Base-by-base conservation (phyloP, 2,329 filamentous ascomycete species). In the Claviceps cyperi region DNA sequence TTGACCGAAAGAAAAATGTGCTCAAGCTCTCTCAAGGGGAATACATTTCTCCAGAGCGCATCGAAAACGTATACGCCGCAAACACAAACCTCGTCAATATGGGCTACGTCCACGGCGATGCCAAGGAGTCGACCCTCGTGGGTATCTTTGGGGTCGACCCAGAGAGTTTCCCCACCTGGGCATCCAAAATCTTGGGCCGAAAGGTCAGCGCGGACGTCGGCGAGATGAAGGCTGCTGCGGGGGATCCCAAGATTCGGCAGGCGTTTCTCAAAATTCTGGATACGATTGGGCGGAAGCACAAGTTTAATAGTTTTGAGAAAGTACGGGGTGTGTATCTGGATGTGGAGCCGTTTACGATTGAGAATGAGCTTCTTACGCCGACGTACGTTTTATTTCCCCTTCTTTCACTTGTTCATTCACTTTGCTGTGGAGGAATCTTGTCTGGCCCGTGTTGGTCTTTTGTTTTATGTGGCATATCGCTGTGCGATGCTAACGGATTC, bases 1-100 rank as follows among this genome's bases (percentile, higher is more conserved):
- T 98, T 60, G 92, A 98, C 68, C 89, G 92, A 60, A 84, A 89
- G 70, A 98, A 98, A 84, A 97, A 97, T 69, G 87, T 98, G n/a
- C 80, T 98, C 63, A 98, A 98, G 77, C 80, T 98, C 50, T 83
- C 91, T 0, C 92, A 98, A 68, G 92, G 92, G 65, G 92, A 98
- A 71, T 98, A 98, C 69, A 88, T 98, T 60, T 95, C 90, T 1
- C 92, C 92, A 14, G 92, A 98, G 71, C 86, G 90, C 51, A 87
- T 98, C 62, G 92, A 98, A 73, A 96, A 95, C 65, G 84, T 95
- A 37, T 94, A 90, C 66, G 74, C 94, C 54, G 87, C 85, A 55
- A 89, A 84, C 69, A 82, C 82, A 54, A 83, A 79, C 56, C 81
- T 90, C 58, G 70, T 97, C 24, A 78, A 81, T 21, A 84, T 84